Base-by-base conservation (phyloP, 345 rosid species). In the Eucalyptus victrix region DNA sequence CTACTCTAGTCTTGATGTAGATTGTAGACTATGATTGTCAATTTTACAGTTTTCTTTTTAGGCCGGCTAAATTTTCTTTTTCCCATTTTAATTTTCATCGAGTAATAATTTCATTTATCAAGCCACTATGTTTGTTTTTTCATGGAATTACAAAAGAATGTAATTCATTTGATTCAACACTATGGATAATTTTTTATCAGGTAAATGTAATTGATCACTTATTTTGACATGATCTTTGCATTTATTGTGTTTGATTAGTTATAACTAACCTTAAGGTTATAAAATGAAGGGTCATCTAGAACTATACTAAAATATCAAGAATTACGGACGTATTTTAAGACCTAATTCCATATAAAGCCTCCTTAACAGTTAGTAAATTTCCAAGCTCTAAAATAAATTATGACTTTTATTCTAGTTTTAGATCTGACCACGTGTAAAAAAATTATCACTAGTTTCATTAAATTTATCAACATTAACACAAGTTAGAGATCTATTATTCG, bases 401-500 rank as follows among this genome's bases (percentile, higher is more conserved):
- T 3, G 3, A 37, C 5, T 37, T 10, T 72, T 42, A 19, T 1
- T 76, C 2, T 76, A 21, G 4, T 76, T 2, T 2, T 0, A 72
- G 19, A 37, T 34, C 0, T 11, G 0, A 2, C 0, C 3, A 19
- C 2, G 0, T 3, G 5, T 21, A 4, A 7, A 76, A 12, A 76
- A 23, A 6, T 37, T 3, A 21, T 2, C 15, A 5, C 4, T 19
- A 72, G 0, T 37, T 69, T 19, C 1, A 37, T 19, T 6, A 37
- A 9, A 5, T 72, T 72, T 10, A 72, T 37, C 14, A 37, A 72
- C 6, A 69, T 69, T 17, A 34, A 3, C 12, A 6, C 2, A 3
- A 32, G 7, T 69, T 69, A 4, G 6, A 17, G 40, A 18, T 67
- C 23, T 5, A 67, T 67, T 8, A 65, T 65, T 34, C 1, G 1